Base-by-base conservation (phyloP, 495 filamentous ascomycete genomes). In the Talaromyces adpressus region DNA sequence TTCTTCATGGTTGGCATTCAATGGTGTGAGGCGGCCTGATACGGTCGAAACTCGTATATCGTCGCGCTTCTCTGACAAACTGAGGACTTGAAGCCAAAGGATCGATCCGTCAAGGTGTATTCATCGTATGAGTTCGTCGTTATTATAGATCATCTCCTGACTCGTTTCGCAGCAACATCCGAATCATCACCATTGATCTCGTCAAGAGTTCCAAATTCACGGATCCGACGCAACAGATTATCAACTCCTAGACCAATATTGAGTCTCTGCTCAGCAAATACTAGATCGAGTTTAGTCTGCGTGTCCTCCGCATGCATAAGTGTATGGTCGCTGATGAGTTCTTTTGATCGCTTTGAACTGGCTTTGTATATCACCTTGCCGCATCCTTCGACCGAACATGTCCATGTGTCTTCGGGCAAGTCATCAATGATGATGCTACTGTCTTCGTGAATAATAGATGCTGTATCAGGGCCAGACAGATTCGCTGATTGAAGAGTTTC, bases 301-400 rank as follows among this genome's bases (percentile, higher is more conserved):
- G 81, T 78, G 32, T 84, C 79, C 66, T 79, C 79, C n/a, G 87
- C 83, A 74, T 94, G 90, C 51, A 81, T 78, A 32, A 81, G 71
- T 39, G 85, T 85, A 69, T 95, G 91, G 36, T 83, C 75, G 45
- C 79, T 73, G 51, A 93, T 88, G 18, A 84, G 72, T 20, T 80
- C 74, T 69, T 86, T 83, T 27, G 84, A 84, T 2, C 79, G 75
- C 36, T 81, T 75, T 12, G 81, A 79, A 53, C 84, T 82, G 23
- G 84, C 86, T 29, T 78, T 81, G 67, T 84, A 81, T 23, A 91
- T 81, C 32, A 86, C 76, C 61, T 86, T 84, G 29, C 70, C 70
- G 71, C 91, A 95, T 29, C 82, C 88, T 36, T 85, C 83, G 62
- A 90, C 81, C 30, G 83, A 81, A 68, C 91, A 95, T 11, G 75